Percentiles rank a stretch among this genome's conserved stretches.
phyloP scores from a whole-genome alignment of 176 grass and related monocot genomes.

The Phoenix dactylifera region DNA sequence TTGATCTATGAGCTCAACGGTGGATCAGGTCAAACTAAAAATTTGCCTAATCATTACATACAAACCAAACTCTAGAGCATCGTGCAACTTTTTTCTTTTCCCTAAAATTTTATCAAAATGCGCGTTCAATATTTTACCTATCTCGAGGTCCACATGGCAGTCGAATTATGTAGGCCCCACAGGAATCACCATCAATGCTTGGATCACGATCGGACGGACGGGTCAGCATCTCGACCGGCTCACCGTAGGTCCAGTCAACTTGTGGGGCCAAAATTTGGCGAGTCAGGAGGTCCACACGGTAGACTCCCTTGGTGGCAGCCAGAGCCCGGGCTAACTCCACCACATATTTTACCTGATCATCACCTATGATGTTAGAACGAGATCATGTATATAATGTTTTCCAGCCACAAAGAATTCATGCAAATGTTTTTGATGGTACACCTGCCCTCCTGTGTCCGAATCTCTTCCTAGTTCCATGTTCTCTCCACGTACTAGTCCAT shows the following conservation, averaged over 20 bases:
- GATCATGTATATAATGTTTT: too few relatives aligned
- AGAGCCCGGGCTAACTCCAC: conserved; percentile 82
- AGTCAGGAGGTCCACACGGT: conserved; percentile 73
- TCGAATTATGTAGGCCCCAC: conserved; percentile 77
- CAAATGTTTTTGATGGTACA: background rate
- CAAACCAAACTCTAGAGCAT: too few relatives aligned
- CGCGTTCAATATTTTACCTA: background rate
- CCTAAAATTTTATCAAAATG: too few relatives aligned
- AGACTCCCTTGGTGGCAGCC: conserved; percentile 68
- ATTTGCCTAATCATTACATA: too few relatives aligned
- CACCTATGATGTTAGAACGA: too few relatives aligned
- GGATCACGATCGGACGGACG: background rate
- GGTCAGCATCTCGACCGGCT: conserved; percentile 81
- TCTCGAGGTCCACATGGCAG: conserved; percentile 78
- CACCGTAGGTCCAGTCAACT: conserved; percentile 91
- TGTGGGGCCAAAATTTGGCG: conserved; percentile 68
- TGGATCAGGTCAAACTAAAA: too few relatives aligned
- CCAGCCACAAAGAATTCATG: too few relatives aligned
- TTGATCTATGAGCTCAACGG: too few relatives aligned
- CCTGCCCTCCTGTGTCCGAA: conserved; percentile 92
- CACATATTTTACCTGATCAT: conserved; percentile 79
- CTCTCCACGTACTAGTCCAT: conserved; percentile 81
- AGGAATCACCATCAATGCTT: background rate
- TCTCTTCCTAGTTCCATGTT: conserved; percentile 94
- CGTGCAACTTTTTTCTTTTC: too few relatives aligned